Evolutionary conservation across 2,329 filamentous ascomycete species (phyloP), one percentile per base, ranked within the genome.

Genomic region (Apiospora pterosperma): DNA sequence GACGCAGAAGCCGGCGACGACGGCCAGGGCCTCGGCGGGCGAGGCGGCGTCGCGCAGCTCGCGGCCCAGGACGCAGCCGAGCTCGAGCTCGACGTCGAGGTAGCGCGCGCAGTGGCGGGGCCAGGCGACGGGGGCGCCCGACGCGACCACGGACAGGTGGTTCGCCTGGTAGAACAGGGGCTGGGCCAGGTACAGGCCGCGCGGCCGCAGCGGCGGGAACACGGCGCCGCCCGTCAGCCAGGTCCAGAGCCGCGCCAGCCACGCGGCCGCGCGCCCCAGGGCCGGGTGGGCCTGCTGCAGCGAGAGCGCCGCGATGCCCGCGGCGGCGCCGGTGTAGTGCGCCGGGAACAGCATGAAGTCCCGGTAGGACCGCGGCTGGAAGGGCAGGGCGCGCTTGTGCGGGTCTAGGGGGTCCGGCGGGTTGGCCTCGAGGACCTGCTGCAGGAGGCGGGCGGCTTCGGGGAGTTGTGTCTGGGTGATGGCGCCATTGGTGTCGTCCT

Each of bases 281-380:
- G 34, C 2, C 5, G 39, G n/a, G 5, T n/a, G 59, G 2, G 48
- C 66, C 11, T 63, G 28, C 1, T 69, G 69, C 2, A 64, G 66
- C 39, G 69, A 72, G 48, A 72, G 66, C 31, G 63, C 59, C 5
- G 67, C 69, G 62, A 72, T 66, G 48, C 71, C 71, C 34, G 69
- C 28, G 2, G 70, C 69, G 5, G 67, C 69, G 61, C 66, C 65
- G 63, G 69, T 69, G 68, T 71, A 73, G 62, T 73, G 71, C 1
- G 63, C 63, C 63, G 72, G 70, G 31, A 73, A 73, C 12, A 73
- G 71, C 71, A 73, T 72, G 63, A 73, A 73, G 68, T 73, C 71
- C 21, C 71, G 70, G 62, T 72, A 73, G 0, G 71, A 73, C 16
- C 68, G 69, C 7, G 71, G 71, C 62, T 72, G 70, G 64, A 73